Evolutionary conservation across 1,284 basidiomycete species (phyloP), one percentile per base, ranked within the genome.

Genomic region (Exobasidium cylindrosporum): DNA sequence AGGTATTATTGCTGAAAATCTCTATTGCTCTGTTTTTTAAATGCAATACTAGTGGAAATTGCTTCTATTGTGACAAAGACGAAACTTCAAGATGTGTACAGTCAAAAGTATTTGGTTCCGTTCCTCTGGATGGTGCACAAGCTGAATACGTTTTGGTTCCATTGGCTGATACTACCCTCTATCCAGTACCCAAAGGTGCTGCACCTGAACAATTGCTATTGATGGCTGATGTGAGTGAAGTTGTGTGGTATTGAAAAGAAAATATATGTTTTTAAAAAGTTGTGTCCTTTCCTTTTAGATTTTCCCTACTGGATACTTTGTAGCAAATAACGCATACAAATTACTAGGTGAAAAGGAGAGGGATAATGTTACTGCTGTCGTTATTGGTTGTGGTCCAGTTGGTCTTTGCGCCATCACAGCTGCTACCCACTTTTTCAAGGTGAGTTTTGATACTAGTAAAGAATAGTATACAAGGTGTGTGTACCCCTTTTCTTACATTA

Each of bases 61-160:
- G 81, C 77, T 77, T 71, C 63, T 87, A 86, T 70, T 94, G 91
- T 77, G 83, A 87, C 1, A 77, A 87, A 29, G 89, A 88, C 28
- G 88, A 87, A 77, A 92, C 90, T 1, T 87, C 86, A 40, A 84
- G 92, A 52, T 94, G 92, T 78, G 82, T 83, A 1, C 81, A 86
- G 64, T 86, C 87, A 4, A 80, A 81, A 28, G 83, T 91, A 7
- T 89, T 92, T 76, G 92, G 92, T 14, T 86, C 86, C 32, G 86
- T 88, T 0, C 74, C 80, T 10, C 84, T 91, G 0, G 87, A 88
- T 6, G 92, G 92, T 11, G 90, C 87, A 1, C 92, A 95, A 82
- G 91, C 91, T 0, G 91, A 93, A 80, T 95, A 89, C 77, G 84
- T 91, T 2, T 86, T 88, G 29, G 86, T 77, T 75, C 90, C 90